Evolutionary conservation across 2,329 filamentous ascomycete species (phyloP), one percentile per base, ranked within the genome.

Genomic region (Metarhizium rileyi): DNA sequence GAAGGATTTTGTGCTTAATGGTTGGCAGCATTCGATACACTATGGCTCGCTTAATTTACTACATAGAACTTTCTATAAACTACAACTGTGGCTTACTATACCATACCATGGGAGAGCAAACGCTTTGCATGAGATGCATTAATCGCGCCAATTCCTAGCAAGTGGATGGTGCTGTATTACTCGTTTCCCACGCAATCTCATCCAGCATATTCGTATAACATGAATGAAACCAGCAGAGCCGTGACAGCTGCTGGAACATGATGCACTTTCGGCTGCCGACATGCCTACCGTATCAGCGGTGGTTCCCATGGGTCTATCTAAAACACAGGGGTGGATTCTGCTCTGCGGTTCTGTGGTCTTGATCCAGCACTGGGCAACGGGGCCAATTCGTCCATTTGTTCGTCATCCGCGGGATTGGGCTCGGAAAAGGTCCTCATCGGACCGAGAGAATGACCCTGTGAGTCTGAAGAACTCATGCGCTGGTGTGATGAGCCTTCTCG

Each of bases 381-480:
- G 23, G 58, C 54, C 26, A 65, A 48, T 20, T 60, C 57, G 23
- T 58, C 59, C 20, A 54, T 59, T 5, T 63, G n/a, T 20, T 38
- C 35, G 16, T 20, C 62, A 16, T 62, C 57, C 3, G 64, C 61
- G 9, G 44, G 48, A 7, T 50, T 50, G 5, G 63, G 62, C 27
- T 63, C 59, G 4, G 63, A 30, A 28, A 46, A 60, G 14, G 60
- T 50, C 20, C 50, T 52, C 46, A 48, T 50, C 30, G 54, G 51
- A 8, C 48, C 52, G 4, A 56, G 45, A 6, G 53, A 45, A 10
- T 46, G 33, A 3, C 33, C 49, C 1, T 56, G 53, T 7, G 57
- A 55, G 14, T 58, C 56, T 9, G 48, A 56, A 5, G 66, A 68
- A n/a, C 53, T 57, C 14, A 51, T 53, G 22, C 63, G 59, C 40